Conservation (phyloP, 176 grass and related monocot genomes). For the Dactylis glomerata region DNA sequence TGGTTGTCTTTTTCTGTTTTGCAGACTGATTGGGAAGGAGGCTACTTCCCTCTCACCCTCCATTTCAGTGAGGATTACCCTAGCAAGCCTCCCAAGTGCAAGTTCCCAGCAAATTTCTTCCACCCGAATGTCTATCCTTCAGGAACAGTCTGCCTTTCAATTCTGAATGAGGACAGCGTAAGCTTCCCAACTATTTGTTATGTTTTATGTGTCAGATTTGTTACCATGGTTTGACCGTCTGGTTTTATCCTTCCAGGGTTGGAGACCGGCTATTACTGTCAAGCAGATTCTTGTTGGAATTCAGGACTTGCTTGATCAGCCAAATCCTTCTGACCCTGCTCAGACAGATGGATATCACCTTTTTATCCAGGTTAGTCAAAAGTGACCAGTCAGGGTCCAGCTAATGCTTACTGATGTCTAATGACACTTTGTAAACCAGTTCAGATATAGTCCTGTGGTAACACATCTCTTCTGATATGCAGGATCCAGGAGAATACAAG, state of each 20-base stretch:
- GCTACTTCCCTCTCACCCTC: conserved; percentile 59
- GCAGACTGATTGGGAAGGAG: conserved; percentile 81
- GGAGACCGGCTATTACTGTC: conserved; percentile 96
- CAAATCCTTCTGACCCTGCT: conserved; percentile 83
- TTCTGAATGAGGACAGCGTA: conserved; percentile 74
- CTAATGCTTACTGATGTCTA: background rate
- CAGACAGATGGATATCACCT: conserved; percentile 96
- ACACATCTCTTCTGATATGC: background rate
- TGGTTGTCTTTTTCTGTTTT: background rate
- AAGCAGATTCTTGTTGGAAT: conserved; percentile 96
- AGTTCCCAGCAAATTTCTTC: conserved; percentile 70
- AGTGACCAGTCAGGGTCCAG: background rate
- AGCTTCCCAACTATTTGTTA: conserved; percentile 10
- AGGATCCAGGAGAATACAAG: conserved; percentile 81
- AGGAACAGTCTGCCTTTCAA: conserved; percentile 75
- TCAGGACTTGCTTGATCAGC: conserved; percentile 87
- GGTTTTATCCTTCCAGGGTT: conserved; percentile 43
- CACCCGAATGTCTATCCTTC: conserved; percentile 82
- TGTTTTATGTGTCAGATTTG: background rate
- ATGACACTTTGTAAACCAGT: background rate
- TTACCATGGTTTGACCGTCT: background rate
- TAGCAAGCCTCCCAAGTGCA: conserved; percentile 79
- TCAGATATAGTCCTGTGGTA: background rate
- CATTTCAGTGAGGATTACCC: conserved; percentile 79
- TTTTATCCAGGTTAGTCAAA: conserved; percentile 73